These are phyloP conservation scores for Candida koratica DNA, from an alignment of 805 yeast genomes.

Conservation along the genomic window DNA sequence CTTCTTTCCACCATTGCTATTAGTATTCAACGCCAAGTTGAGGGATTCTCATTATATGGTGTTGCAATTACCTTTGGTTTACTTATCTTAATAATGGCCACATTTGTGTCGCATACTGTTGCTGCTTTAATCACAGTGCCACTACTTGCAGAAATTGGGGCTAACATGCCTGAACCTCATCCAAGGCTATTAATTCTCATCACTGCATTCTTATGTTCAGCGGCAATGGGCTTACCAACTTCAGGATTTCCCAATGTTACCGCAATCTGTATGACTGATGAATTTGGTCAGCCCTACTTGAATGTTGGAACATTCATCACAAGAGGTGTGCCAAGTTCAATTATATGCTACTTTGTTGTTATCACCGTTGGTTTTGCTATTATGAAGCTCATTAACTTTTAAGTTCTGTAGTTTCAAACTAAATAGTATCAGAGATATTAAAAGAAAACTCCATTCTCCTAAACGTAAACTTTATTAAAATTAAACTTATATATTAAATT, in stretches of 20 bases:
- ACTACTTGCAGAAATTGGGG: constrained; percentile 85
- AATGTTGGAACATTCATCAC: constrained; percentile 83
- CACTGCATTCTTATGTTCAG: constrained; percentile 70
- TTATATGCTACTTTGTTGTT: constrained; percentile 68
- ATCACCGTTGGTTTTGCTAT: constrained; percentile 76
- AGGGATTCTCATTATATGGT: constrained; percentile 64
- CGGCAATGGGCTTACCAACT: constrained; percentile 97
- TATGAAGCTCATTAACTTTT: constrained; percentile 46
- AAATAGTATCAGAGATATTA: too few species aligned
- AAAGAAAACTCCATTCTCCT: too few species aligned
- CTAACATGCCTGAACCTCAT: constrained; percentile 68
- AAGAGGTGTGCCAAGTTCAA: constrained; percentile 85
- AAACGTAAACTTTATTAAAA: too few species aligned
- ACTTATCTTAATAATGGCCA: constrained; percentile 78
- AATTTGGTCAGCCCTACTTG: constrained; percentile 83
- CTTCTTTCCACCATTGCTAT: constrained; percentile 73
- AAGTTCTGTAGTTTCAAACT: too few species aligned
- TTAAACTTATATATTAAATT: too few species aligned
- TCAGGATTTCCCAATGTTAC: constrained; percentile 98
- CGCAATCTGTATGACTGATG: constrained; percentile 92
- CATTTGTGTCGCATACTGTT: constrained; percentile 95
- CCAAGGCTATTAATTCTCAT: constrained; percentile 75
- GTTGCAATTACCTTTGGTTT: constrained; percentile 78
- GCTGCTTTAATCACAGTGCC: constrained; percentile 94
- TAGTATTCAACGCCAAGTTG: constrained; percentile 61